Evolutionary conservation across 2,329 filamentous ascomycete species (phyloP).

Genomic region (Aspergillus sclerotialis): DNA sequence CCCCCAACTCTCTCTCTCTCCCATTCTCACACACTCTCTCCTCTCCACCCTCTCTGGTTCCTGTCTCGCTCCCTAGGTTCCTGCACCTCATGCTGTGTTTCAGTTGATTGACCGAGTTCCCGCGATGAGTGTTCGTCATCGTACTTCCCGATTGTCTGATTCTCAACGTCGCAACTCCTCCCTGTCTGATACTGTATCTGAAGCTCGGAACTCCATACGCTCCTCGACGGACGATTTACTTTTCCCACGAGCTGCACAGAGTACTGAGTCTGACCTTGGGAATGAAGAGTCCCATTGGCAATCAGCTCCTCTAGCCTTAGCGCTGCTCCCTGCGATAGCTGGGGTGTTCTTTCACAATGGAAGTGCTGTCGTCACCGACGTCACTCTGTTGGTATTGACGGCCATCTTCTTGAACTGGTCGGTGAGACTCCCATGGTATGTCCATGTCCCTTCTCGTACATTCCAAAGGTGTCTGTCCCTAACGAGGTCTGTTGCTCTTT

Average conservation of each 20-base stretch:
- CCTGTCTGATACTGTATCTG: slow-evolving; percentile 67
- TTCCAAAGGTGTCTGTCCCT: too few relatives aligned
- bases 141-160: slow-evolving; percentile 29
- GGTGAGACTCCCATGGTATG: slow-evolving; percentile 79
- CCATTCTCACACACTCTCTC: too few relatives aligned
- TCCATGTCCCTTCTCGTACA: slow-evolving; percentile 5
- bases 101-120: too few relatives aligned
- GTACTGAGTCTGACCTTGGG: slow-evolving; percentile 24
- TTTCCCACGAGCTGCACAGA: slow-evolving; percentile 44
- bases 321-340: slow-evolving; percentile 76
- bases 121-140: slow-evolving; percentile 26
- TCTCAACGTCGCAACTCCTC: slow-evolving; percentile 64
- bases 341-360: slow-evolving; percentile 82
- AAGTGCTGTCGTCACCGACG: slow-evolving; percentile 72
- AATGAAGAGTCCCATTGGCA: slow-evolving; percentile 64
- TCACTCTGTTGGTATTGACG: slow-evolving; percentile 71
- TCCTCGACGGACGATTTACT: slow-evolving; percentile 66
- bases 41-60: too few relatives aligned
- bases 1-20: too few relatives aligned
- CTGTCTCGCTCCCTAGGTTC: too few relatives aligned
- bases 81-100: too few relatives aligned
- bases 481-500: too few relatives aligned
- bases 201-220: slow-evolving; percentile 57
- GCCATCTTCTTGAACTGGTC: slow-evolving; percentile 90
- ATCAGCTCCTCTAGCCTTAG: slow-evolving; percentile 73